These are phyloP conservation scores for Phytophthora ohioensis DNA, from an alignment of 352 stramenopile genomes.

Conservation along the genomic window DNA sequence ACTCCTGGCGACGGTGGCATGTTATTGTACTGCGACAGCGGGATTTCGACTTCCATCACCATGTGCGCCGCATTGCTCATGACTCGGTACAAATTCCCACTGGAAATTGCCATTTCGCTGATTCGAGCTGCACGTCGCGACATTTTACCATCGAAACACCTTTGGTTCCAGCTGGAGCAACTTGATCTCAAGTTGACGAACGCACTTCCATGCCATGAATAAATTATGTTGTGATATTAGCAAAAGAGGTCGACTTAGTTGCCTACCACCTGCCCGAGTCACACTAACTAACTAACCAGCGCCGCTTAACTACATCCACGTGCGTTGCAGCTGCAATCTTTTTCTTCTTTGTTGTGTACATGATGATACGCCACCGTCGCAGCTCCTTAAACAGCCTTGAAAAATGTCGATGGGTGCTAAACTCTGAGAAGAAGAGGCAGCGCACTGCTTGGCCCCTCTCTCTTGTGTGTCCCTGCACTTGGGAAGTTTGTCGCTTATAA, in stretches of 20 bases:
- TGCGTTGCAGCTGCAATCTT: not conserved
- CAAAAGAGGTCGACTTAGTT: constrained; percentile 28
- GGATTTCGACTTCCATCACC: constrained; percentile 35
- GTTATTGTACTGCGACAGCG: constrained; percentile 49
- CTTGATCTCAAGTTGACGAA: not conserved
- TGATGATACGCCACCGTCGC: constrained; percentile 24
- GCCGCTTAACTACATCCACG: constrained; percentile 6
- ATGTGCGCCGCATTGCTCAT: constrained; percentile 50
- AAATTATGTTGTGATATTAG: constrained; percentile 48
- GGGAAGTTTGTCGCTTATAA: too few species aligned
- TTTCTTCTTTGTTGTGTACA: constrained; percentile 28
- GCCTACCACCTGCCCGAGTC: not conserved
- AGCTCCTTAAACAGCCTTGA: constrained; percentile 11
- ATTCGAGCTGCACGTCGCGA: constrained; percentile 20
- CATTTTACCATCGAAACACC: constrained; percentile 17
- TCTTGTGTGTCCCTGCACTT: constrained; percentile 11
- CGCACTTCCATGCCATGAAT: constrained; percentile 19
- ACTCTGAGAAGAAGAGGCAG: constrained; percentile 17
- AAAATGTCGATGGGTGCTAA: constrained; percentile 17
- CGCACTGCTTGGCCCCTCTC: constrained; percentile 31
- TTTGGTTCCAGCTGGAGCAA: constrained; percentile 19
- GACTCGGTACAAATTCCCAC: constrained; percentile 40
- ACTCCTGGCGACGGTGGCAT: constrained; percentile 12
- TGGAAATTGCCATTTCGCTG: constrained; percentile 29
- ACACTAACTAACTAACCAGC: constrained; percentile 6